phyloP scores from a whole-genome alignment of 768 basidiomycete genomes.

The Pulveroboletus sp. region DNA sequence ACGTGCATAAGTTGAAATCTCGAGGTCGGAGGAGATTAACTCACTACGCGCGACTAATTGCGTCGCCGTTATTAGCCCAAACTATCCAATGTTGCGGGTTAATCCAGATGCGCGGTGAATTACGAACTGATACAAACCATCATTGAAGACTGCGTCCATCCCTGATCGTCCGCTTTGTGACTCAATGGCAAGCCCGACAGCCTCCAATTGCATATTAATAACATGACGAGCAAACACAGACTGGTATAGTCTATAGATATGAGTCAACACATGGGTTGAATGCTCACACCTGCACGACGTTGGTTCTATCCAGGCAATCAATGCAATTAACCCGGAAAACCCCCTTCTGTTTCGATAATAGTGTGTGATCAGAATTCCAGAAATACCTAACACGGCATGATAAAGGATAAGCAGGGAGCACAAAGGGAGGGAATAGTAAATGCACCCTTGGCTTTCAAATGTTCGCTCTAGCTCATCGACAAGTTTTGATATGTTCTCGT shows the following conservation, averaged over 20 bases:
- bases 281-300: slow-evolving; percentile 75
- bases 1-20: slow-evolving; percentile 11
- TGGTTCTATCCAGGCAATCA: slow-evolving; percentile 92
- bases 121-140: slow-evolving; percentile 43
- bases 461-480: slow-evolving; percentile 62
- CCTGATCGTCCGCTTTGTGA: slow-evolving; percentile 50
- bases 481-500: slow-evolving; percentile 85
- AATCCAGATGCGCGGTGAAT: not conserved
- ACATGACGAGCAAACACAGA: slow-evolving; percentile 89
- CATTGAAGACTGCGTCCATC: slow-evolving; percentile 73
- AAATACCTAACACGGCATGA: slow-evolving; percentile 52
- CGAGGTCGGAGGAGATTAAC: slow-evolving; percentile 22
- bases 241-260: slow-evolving; percentile 34
- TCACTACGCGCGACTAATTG: slow-evolving; percentile 84
- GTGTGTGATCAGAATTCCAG: slow-evolving; percentile 68
- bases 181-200: slow-evolving; percentile 61
- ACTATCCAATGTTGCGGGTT: slow-evolving; percentile 38
- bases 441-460: slow-evolving; percentile 78
- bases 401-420: not conserved
- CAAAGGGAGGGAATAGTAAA: not conserved
- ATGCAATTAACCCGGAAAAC: slow-evolving; percentile 92
- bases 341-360: slow-evolving; percentile 79
- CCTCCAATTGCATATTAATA: slow-evolving; percentile 68
- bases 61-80: slow-evolving; percentile 99
- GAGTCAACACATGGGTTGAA: not conserved